Evolutionary conservation across 2,329 filamentous ascomycete genomes (phyloP), one percentile per base, ranked within the genome.

Genomic region (Talaromyces piceae): DNA sequence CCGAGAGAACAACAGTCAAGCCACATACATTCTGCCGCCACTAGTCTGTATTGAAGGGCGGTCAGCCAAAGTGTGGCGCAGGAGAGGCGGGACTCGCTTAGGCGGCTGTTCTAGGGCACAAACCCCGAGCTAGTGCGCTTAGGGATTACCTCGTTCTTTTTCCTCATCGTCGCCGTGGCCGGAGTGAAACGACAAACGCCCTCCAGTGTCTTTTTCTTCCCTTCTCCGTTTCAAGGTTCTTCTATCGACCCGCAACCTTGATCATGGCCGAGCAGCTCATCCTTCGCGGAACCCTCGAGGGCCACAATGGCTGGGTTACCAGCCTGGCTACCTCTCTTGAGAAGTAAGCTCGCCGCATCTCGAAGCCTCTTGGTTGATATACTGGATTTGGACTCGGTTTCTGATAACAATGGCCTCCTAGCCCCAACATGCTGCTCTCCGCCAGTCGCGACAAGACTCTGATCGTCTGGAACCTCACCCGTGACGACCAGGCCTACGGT

Each of bases 391-490:
- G 56, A 47, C 51, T n/a, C 56, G 25, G 41, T 59, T 59, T 67
- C 70, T 73, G 63, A 73, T 65, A 59, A 55, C 51, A 55, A 61
- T 61, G 56, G 49, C 54, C 59, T 59, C 59, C 58, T 70, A 84
- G 89, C 87, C 93, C 93, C 72, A 97, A 98, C 84, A 97, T 98
- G 91, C 91, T 98, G 74, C 85, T 98, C 69, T 98, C 93, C 65
- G 91, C 82, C 71, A 89, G 84, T 73, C 90, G 93, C 79, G 93
- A 98, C 84, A 96, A 97, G 87, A 88, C 88, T 65, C 82, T 98
- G 75, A 98, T 98, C 81, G 95, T 98, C 84, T 98, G 93, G 93
- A 95, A 96, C 84, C 83, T 98, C 71, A 97, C 93, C 77, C 91
- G 93, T 78, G 91, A 97, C 77, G 93, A 97, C 80, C 84, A 85